Conservation (phyloP, 257 asterid genomes). For the Eucommia ulmoides region DNA sequence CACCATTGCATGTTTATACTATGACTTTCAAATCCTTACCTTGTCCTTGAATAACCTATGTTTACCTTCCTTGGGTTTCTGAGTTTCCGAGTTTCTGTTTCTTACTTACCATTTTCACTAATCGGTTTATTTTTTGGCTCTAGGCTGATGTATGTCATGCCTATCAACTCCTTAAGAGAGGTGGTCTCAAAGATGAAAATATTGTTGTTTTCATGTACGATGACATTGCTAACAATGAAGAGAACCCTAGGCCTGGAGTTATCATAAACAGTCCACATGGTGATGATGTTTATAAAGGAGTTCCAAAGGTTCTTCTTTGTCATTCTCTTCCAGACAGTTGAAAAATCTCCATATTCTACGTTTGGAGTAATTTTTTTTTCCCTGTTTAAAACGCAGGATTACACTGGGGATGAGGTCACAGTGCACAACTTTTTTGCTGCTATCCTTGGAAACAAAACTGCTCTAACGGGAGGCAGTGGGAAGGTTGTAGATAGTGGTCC, state of each 20-base stretch:
- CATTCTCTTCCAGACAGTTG: not conserved
- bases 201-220: slow-evolving; percentile 85
- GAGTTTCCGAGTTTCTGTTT: not conserved
- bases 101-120: not conserved
- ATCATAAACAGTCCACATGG: slow-evolving; percentile 86
- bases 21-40: not conserved
- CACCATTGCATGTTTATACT: not conserved
- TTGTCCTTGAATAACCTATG: not conserved
- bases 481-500: slow-evolving; percentile 93
- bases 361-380: slow-evolving; percentile 14
- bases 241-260: slow-evolving; percentile 86
- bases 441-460: slow-evolving; percentile 74
- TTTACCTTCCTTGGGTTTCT: not conserved
- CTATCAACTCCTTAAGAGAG: slow-evolving; percentile 68
- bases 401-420: slow-evolving; percentile 62
- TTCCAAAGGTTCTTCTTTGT: slow-evolving; percentile 64
- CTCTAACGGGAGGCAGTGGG: slow-evolving; percentile 81
- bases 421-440: slow-evolving; percentile 63
- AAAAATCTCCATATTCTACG: slow-evolving; percentile 5
- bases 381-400: slow-evolving; percentile 71
- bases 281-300: slow-evolving; percentile 77
- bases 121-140: slow-evolving; percentile 4
- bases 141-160: slow-evolving; percentile 99
- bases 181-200: slow-evolving; percentile 91
- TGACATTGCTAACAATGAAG: slow-evolving; percentile 66